Evolutionary conservation across 1,139 yeast genomes (phyloP).

Genomic region (Candida sanyaensis): DNA sequence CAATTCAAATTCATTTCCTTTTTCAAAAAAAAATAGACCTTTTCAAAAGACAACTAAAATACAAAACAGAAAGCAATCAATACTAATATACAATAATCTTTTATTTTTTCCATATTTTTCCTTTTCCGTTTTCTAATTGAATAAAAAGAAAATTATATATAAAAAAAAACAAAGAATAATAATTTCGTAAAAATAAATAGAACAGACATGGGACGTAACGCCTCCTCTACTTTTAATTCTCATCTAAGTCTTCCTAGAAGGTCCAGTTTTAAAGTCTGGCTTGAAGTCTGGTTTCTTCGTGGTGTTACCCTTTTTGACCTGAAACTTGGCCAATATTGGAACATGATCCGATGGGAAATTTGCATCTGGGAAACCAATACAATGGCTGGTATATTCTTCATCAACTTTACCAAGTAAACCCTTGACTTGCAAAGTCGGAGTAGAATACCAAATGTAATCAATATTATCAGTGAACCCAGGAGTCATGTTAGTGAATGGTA

Average conservation of each 20-base stretch:
- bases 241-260: conserved; percentile 49
- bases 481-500: conserved; percentile 92
- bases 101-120: no score
- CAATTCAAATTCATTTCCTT: background rate
- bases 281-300: conserved; percentile 45
- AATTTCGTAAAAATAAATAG: background rate
- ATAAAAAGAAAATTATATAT: background rate
- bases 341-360: conserved; percentile 95
- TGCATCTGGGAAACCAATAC: conserved; percentile 92
- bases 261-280: conserved; percentile 53
- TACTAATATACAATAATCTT: conserved; percentile 1
- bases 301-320: conserved; percentile 54
- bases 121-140: no score
- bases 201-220: background rate
- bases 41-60: conserved; percentile 1
- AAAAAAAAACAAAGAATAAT: background rate
- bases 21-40: background rate
- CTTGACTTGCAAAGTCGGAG: conserved; percentile 73
- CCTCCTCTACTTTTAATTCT: background rate
- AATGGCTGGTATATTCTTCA: conserved; percentile 68
- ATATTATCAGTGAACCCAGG: conserved; percentile 92
- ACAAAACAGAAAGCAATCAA: conserved; percentile 1
- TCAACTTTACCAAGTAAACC: conserved; percentile 88
- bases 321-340: conserved; percentile 77
- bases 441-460: conserved; percentile 95